Evolutionary conservation across 164 flowering plant species (phyloP), one percentile per base, ranked within the genome.

Genomic region (Berberis thunbergii): DNA sequence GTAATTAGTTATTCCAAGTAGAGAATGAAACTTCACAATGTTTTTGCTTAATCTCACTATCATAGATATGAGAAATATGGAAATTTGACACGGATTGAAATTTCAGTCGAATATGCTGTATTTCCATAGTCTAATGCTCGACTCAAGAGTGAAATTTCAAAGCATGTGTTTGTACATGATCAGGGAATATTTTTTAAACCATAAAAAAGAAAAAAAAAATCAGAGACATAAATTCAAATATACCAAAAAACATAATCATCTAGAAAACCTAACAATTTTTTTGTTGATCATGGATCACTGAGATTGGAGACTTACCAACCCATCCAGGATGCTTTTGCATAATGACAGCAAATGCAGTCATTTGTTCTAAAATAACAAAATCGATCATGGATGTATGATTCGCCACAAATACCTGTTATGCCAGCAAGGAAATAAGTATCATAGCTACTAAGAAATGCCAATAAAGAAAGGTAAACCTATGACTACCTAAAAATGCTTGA

Each of bases 311-410:
- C 98, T 80, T 77, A 95, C 99, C 99, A 76, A 91, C 96, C 97
- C 97, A 91, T 43, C 99, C 99, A 70, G 96, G 89, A 80, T 95
- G 97, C 75, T 95, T 95, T 72, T 95, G 99, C 99, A 95, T 95
- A 41, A 95, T 95, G 8, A 91, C 99, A 73, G 97, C 96, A 82
- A 95, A 95, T 65, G 99, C 86, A 64, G 96, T 91, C 94, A 95
- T 89, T 76, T 95, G 99, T 69, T 95, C 99, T 66, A 95, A 78
- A 69, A 95, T 67, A 58, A 95, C 83, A 75, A 95, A 95, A 76
- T 95, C 99, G 66, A 95, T 95, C 97, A 91, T 95, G 55, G 97
- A 95, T 45, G 99, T 95, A 70, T 95, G 99, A 70, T 95, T 95
- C 68, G 99, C 94, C 65, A 91, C 97, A 76, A 80, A 95, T 50